A percentile compares a stretch with the other conserved stretches of the same genome.
These are phyloP conservation scores for Hypoxylon sp. DNA, from an alignment of 2,329 filamentous ascomycete species.

Conservation along the genomic window DNA sequence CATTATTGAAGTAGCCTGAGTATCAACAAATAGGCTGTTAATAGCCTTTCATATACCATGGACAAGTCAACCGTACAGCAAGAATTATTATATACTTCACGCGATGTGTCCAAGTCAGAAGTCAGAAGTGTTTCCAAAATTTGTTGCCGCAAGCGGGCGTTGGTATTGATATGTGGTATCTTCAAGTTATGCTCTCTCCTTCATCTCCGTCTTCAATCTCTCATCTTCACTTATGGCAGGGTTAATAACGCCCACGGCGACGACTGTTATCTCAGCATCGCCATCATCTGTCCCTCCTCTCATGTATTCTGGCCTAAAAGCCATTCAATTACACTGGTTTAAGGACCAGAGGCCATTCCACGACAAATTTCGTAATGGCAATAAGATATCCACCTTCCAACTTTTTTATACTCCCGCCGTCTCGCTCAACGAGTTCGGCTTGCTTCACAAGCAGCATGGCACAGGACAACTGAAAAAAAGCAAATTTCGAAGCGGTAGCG, in stretches of 20 bases:
- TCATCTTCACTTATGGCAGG: conserved; percentile 4
- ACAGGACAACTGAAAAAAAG: conserved; percentile 41
- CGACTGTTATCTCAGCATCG: conserved; percentile 3
- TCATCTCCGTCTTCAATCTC: not conserved
- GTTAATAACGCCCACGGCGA: conserved; percentile 11
- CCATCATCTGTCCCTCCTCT: not conserved
- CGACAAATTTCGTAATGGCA: conserved; percentile 9
- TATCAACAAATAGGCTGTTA: not conserved
- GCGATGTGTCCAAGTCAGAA: not conserved
- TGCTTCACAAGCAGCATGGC: not conserved
- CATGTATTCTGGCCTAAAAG: not conserved
- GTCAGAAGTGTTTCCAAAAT: no score
- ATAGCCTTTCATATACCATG: not conserved
- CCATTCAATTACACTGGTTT: conserved; percentile 19
- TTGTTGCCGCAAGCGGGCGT: conserved; percentile 20
- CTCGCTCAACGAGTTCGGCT: conserved; percentile 39
- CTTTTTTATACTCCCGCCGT: conserved; percentile 20
- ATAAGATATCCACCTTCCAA: conserved; percentile 16
- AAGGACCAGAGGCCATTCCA: conserved; percentile 11
- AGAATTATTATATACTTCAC: conserved; percentile 5
- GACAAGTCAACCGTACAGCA: not conserved
- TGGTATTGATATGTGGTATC: conserved; percentile 36
- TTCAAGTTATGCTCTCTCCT: conserved; percentile 25
- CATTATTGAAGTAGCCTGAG: not conserved
- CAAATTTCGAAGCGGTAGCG: conserved; percentile 46